Evolutionary conservation across 2,329 filamentous ascomycete species (phyloP), one percentile per base, ranked within the genome.

Genomic region (Calonectria multiphialidica): DNA sequence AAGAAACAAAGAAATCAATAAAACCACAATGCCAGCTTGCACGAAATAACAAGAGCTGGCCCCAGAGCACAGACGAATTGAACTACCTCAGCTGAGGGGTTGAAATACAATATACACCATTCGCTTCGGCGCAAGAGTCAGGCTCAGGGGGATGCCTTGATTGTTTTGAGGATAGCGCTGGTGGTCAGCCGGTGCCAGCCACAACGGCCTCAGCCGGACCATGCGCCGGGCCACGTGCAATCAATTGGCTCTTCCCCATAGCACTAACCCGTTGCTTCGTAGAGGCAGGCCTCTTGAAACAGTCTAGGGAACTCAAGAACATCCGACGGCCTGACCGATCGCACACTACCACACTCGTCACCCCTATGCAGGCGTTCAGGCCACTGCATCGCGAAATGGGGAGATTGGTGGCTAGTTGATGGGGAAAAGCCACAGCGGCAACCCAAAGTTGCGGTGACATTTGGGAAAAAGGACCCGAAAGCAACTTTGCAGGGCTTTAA

Each of bases 141-240:
- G 64, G 64, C 40, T 62, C 57, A 62, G 57, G 57, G 57, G 57
- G 16, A 62, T 62, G 13, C 63, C 64, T 45, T 53, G 8, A 18
- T 66, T 42, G 23, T 18, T 57, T 66, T 45, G 35, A 55, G 47
- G 33, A 45, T 66, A 57, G 64, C 64, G 64, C 25, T 55, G 64
- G 64, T 57, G 64, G 33, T 57, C 47, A 66, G 45, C 49, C 64
- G 50, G 64, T 33, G 37, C 33, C 64, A 66, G 64, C 64, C 64
- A 66, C 64, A 44, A 47, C 50, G 50, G 49, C 50, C 49, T n/a
- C 64, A 45, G 42, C 64, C 50, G 64, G 64, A 30, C 42, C 64
- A 44, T 25, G 64, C 16, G 9, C 18, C n/a, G 37, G 18, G 37
- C 49, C 25, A 53, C 49, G 49, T 42, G 64, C 23, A 28, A 23